Percentiles rank a stretch among this genome's conserved stretches.
These are phyloP conservation scores for carrot (Daucus carota) DNA, from an alignment of 129 eudicot genomes.

Conservation along the genomic window DNA sequence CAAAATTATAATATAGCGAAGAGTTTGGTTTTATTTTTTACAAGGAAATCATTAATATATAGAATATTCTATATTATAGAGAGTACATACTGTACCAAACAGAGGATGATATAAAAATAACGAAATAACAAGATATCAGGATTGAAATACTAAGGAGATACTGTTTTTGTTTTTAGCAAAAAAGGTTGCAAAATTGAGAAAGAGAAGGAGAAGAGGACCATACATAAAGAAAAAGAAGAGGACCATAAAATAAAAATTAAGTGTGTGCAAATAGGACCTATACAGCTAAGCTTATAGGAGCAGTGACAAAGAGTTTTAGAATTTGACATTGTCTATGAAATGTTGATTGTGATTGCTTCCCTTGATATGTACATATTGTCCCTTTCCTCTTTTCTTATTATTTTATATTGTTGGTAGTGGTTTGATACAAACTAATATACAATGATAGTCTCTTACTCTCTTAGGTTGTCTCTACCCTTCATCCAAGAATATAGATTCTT, in stretches of 20 bases:
- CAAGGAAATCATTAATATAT: too few relatives aligned
- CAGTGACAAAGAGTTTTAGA: background rate
- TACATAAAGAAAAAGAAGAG: background rate
- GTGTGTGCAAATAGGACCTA: background rate
- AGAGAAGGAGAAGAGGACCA: background rate
- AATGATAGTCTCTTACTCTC: background rate
- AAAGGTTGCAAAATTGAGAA: background rate
- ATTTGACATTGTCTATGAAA: background rate
- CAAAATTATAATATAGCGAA: too few relatives aligned
- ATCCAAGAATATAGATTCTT: background rate
- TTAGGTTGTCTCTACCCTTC: background rate
- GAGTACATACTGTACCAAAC: too few relatives aligned
- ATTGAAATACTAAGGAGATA: background rate
- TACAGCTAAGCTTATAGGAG: background rate
- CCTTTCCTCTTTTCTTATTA: background rate
- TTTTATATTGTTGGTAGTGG: background rate
- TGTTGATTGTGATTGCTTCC: slow-evolving; percentile 6
- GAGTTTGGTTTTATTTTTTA: too few relatives aligned
- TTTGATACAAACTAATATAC: background rate
- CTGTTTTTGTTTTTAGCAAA: slow-evolving; percentile 6
- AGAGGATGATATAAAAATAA: too few relatives aligned
- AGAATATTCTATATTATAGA: too few relatives aligned
- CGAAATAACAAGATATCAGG: too few relatives aligned
- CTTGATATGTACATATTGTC: slow-evolving; percentile 3
- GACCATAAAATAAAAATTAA: too few relatives aligned